Percentiles rank a stretch among this genome's conserved stretches.
phyloP scores from a whole-genome alignment of 345 rosid genomes.

The Carallia pectinifolia region DNA sequence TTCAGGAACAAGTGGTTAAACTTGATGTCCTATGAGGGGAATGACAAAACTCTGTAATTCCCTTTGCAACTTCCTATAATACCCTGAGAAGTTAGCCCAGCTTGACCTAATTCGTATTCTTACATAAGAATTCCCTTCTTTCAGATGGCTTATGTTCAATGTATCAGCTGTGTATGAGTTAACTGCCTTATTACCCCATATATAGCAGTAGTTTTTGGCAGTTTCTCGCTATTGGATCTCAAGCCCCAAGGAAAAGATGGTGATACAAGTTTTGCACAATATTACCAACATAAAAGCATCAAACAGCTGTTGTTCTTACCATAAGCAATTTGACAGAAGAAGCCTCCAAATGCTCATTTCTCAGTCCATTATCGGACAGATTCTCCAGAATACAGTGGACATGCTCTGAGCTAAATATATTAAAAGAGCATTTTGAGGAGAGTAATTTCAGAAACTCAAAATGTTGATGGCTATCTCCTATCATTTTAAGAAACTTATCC shows the following conservation, averaged over 20 bases:
- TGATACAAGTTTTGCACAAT: background rate
- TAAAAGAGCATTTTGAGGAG: constrained; percentile 64
- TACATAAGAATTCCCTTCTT: background rate
- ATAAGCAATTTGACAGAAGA: constrained; percentile 61
- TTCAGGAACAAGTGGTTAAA: background rate
- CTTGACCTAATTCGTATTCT: background rate
- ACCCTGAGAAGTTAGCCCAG: background rate
- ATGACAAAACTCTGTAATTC: background rate
- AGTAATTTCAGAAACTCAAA: constrained; percentile 64
- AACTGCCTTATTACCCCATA: background rate
- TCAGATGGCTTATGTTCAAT: background rate
- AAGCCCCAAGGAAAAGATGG: background rate
- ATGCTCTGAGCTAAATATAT: constrained; percentile 71
- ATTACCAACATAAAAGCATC: background rate
- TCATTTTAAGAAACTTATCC: constrained; percentile 66
- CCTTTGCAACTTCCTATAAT: background rate
- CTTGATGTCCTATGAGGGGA: background rate
- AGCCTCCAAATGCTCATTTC: constrained; percentile 39
- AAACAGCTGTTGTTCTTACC: constrained; percentile 46
- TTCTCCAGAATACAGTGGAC: constrained; percentile 52
- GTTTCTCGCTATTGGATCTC: constrained; percentile 1
- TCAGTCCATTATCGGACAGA: constrained; percentile 41
- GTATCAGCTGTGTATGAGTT: background rate
- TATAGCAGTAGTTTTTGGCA: background rate
- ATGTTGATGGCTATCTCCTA: constrained; percentile 67